These are phyloP conservation scores for Gentiana dahurica DNA, from an alignment of 257 asterid genomes.

Conservation along the genomic window DNA sequence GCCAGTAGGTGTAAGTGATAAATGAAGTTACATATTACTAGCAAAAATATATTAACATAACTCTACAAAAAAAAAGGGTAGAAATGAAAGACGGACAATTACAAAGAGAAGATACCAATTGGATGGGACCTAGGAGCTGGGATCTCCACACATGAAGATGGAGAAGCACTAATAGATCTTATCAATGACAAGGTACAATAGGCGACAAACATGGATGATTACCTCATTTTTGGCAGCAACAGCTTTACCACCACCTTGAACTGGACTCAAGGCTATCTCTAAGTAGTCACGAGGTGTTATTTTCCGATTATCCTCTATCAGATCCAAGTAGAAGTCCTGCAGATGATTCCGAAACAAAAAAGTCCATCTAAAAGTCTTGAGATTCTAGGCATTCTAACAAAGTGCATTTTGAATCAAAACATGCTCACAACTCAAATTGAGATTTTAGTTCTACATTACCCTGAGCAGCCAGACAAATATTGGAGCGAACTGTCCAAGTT, in stretches of 20 bases:
- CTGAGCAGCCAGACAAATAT: constrained; percentile 96
- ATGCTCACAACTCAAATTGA: no score
- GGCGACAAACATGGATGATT: background rate
- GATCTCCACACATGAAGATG: background rate
- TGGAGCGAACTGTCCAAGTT: constrained; percentile 94
- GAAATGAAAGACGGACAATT: background rate
- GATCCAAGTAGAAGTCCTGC: constrained; percentile 92
- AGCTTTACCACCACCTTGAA: constrained; percentile 67
- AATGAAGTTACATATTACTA: background rate
- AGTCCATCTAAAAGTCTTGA: background rate
- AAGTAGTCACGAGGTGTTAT: constrained; percentile 98
- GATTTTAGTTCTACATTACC: constrained; percentile 35
- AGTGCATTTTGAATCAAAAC: no score
- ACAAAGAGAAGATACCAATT: background rate
- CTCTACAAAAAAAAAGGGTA: background rate
- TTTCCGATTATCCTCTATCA: constrained; percentile 74
- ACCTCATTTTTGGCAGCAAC: constrained; percentile 94
- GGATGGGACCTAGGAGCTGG: no score
- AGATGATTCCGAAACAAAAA: constrained; percentile 8
- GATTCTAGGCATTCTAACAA: no score
- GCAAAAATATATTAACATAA: background rate
- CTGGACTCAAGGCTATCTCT: constrained; percentile 85
- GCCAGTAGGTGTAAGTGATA: background rate
- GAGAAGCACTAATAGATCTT: background rate
- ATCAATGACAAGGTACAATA: background rate